Evolutionary conservation across 2,329 filamentous ascomycete genomes (phyloP).

Genomic region (Fusarium annulatum): DNA sequence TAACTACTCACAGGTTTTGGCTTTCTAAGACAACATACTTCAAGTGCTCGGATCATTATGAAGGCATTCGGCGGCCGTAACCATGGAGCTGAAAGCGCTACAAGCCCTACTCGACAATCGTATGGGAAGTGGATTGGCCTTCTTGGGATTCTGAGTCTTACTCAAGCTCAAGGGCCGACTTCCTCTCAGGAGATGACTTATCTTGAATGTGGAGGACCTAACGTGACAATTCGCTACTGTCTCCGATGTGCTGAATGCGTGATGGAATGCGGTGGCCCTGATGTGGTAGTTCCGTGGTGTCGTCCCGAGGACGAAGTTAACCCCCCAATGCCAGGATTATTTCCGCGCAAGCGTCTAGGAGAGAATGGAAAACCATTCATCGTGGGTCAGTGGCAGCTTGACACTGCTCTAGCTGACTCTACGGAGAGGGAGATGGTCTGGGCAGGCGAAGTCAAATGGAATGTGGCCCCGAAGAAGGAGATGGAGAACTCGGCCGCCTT

Average conservation of each 20-base stretch:
- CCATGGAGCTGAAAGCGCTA: too few species aligned
- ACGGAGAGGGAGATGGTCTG: not conserved
- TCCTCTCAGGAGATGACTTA: fast-evolving
- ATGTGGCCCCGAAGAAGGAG: not conserved
- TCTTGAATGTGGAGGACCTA: not conserved
- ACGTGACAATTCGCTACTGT: not conserved
- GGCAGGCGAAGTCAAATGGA: not conserved
- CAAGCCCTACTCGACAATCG: not conserved
- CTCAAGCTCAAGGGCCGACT: not conserved
- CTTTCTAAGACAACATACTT: fast-evolving
- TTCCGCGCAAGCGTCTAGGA: not conserved
- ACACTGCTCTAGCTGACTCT: fast-evolving
- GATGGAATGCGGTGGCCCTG: not conserved
- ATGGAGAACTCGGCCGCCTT: not conserved
- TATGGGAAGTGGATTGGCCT: not conserved
- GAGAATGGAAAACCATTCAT: not conserved
- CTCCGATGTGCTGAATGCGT: not conserved
- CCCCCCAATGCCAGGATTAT: too few species aligned
- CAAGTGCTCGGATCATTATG: not conserved
- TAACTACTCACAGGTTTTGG: not conserved
- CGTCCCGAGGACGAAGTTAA: too few species aligned
- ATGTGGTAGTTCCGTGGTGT: not conserved
- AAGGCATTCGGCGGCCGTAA: not conserved
- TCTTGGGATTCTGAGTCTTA: not conserved
- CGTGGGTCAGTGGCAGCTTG: not conserved